A percentile compares a stretch with the other conserved stretches of the same genome.
Evolutionary conservation across 306 rosid genomes (phyloP).

Genomic region (Datisca glomerata): DNA sequence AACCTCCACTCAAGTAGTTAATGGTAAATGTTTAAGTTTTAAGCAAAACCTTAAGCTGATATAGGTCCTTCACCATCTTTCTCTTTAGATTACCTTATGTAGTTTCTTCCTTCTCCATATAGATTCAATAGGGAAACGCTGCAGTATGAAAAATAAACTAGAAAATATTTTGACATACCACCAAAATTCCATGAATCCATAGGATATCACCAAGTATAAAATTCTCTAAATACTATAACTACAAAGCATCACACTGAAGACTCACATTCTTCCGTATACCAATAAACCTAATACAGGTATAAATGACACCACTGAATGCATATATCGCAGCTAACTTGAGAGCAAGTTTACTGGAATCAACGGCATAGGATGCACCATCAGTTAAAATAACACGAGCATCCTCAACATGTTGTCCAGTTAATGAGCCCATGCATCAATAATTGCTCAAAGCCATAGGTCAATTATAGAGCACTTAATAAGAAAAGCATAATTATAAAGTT

Average conservation of each 20-base stretch:
- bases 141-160: background rate
- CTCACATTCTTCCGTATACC: background rate
- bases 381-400: conserved; percentile 62
- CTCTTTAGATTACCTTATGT: background rate
- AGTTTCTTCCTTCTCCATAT: background rate
- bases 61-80: too few relatives aligned
- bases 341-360: conserved; percentile 98
- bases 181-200: background rate
- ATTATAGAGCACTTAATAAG: too few relatives aligned
- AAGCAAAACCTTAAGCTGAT: too few relatives aligned
- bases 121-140: background rate
- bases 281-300: background rate
- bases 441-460: conserved; percentile 11
- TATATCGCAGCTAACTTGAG: conserved; percentile 89
- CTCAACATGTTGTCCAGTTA: conserved; percentile 97
- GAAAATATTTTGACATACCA: background rate
- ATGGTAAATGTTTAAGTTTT: too few relatives aligned
- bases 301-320: conserved; percentile 24
- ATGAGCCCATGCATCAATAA: conserved; percentile 56
- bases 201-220: background rate
- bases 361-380: conserved; percentile 94
- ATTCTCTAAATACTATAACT: background rate
- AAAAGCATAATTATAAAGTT: background rate
- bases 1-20: too few relatives aligned
- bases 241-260: background rate